These are phyloP conservation scores for Hansfordia pulvinata DNA, from an alignment of 2,329 filamentous ascomycete species.

Conservation along the genomic window DNA sequence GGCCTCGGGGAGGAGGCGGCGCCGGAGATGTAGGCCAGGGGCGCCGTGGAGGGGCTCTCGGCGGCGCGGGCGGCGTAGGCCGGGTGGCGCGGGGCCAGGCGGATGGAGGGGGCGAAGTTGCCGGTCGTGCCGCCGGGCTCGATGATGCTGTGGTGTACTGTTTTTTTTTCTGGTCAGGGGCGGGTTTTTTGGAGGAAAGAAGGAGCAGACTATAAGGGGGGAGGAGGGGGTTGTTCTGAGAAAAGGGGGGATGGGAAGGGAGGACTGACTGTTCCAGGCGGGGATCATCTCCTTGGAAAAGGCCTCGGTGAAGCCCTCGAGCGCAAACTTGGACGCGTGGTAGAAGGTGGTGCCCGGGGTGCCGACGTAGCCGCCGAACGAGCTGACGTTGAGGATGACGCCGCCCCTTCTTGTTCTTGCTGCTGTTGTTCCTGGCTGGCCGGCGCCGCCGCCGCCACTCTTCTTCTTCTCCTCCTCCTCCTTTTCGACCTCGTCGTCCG, in stretches of 20 bases:
- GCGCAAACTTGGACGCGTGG: constrained; percentile 27
- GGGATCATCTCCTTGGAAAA: constrained; percentile 26
- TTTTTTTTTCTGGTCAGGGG: constrained; percentile 4
- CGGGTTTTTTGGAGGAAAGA: constrained; percentile 4
- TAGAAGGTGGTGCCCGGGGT: constrained; percentile 22
- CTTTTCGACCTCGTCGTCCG: constrained; percentile 15
- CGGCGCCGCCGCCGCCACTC: too few relatives aligned
- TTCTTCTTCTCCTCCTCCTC: too few relatives aligned
- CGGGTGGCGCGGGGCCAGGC: constrained; percentile 21
- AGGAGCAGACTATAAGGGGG: too few relatives aligned
- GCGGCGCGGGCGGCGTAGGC: constrained; percentile 20
- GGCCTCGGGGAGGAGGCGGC: too few relatives aligned
- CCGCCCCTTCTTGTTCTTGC: too few relatives aligned
- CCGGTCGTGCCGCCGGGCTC: constrained; percentile 27
- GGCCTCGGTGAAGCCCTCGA: constrained; percentile 32
- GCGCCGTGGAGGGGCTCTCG: constrained; percentile 9
- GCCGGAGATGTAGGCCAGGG: constrained; percentile 15
- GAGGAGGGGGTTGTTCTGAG: constrained; percentile 2
- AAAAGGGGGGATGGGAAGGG: constrained; percentile 5
- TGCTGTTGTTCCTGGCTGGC: too few relatives aligned
- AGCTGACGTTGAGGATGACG: constrained; percentile 39
- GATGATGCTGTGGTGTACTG: constrained; percentile 24
- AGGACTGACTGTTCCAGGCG: constrained; percentile 24
- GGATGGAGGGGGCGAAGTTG: constrained; percentile 15
- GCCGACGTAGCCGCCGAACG: constrained; percentile 29